Percentiles rank a stretch among this genome's conserved stretches.
Conservation (phyloP, 2,329 filamentous ascomycete species). For the Hymenotorrendiella dingleyae region DNA sequence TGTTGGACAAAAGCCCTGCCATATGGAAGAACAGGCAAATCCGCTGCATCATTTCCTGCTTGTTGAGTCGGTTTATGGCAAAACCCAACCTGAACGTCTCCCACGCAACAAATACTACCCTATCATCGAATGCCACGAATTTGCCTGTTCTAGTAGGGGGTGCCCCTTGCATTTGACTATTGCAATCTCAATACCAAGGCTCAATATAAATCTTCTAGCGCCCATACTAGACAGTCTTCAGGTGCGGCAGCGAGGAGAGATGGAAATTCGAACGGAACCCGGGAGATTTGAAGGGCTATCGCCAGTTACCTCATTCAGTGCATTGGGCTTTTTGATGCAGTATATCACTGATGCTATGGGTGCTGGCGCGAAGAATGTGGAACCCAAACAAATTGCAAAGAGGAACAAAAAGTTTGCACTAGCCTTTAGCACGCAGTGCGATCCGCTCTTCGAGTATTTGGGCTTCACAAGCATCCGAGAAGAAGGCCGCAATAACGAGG, state of each 20-base stretch:
- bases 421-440: conserved; percentile 57
- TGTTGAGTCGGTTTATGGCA: conserved; percentile 33
- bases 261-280: conserved; percentile 44
- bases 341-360: conserved; percentile 54
- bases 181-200: conserved; percentile 44
- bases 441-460: conserved; percentile 48
- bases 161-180: conserved; percentile 51
- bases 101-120: conserved; percentile 24
- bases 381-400: conserved; percentile 48
- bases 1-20: conserved; percentile 24
- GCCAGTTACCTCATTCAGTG: conserved; percentile 46
- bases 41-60: conserved; percentile 57
- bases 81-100: conserved; percentile 26
- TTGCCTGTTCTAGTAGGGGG: conserved; percentile 51
- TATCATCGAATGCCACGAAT: conserved; percentile 40
- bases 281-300: conserved; percentile 44
- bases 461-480: conserved; percentile 44
- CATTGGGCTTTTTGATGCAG: conserved; percentile 48
- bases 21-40: conserved; percentile 36
- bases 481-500: conserved; percentile 32
- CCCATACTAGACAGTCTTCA: conserved; percentile 48
- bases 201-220: conserved; percentile 41
- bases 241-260: conserved; percentile 47
- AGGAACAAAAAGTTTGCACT: conserved; percentile 59
- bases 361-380: conserved; percentile 37